Base-by-base conservation (phyloP, 768 basidiomycete species). In the Podaxis sp. region DNA sequence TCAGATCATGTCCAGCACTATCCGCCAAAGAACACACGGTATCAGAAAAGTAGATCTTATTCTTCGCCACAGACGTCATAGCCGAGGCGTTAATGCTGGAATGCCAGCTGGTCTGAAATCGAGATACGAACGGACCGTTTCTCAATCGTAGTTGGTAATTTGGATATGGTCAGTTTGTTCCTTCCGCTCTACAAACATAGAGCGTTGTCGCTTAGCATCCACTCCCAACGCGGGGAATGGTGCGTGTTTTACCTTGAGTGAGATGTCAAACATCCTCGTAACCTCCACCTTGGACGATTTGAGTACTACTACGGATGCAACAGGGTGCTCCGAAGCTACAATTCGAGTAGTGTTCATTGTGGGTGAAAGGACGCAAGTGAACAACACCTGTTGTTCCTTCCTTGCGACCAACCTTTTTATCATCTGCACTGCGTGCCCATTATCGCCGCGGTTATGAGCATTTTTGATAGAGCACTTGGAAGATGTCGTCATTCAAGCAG, bases 281-380 rank as follows among this genome's bases (percentile, higher is more conserved):
- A 88, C 70, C 65, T 88, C 83, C 1, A 85, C 86, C 61, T 77
- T 81, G 58, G 72, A 72, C 7, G 81, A 82, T 67, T 81, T 83
- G 72, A 83, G 84, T 46, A 87, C 74, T 0, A 83, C 84, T 1
- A 84, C 82, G 13, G 82, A 79, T 63, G 82, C 78, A 63, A 87
- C 77, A 1, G 79, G 69, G 57, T 77, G 70, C 0, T 80, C 77
- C 14, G 74, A 67, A 18, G 79, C 80, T 13, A 46, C 50, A 14
- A 60, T 60, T 10, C n/a, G 40, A 28, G 54, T 53, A 23, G 36
- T 50, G 37, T 50, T 51, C 57, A 57, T 55, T 7, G 3, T n/a
- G 13, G n/a, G 14, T 18, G 5, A 21, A 44, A 44, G 16, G 42
- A 16, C 42, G 6, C 9, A 44, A 9, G 42, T 16, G 42, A 21